phyloP scores from a whole-genome alignment of 768 basidiomycete genomes.

The Paxillus ammoniavirescens region DNA sequence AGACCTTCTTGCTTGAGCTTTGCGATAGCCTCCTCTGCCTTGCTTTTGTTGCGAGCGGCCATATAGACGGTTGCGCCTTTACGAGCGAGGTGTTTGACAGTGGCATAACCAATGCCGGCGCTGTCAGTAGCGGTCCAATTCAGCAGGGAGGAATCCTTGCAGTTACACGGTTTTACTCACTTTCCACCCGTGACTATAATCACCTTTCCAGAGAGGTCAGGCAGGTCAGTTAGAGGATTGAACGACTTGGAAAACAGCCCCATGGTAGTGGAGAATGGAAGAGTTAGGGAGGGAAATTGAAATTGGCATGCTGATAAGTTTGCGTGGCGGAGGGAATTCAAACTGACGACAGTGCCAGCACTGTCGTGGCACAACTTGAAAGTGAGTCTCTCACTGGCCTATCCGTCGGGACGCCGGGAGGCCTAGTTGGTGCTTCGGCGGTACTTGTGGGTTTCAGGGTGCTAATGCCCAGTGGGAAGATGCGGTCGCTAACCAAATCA shows the following conservation, averaged over 20 bases:
- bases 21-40: conserved; percentile 48
- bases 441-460: no score
- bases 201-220: conserved; percentile 50
- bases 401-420: no score
- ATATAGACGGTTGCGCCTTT: conserved; percentile 61
- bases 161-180: conserved; percentile 24
- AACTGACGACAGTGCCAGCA: no score
- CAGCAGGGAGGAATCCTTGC: not conserved
- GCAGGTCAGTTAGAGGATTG: conserved; percentile 36
- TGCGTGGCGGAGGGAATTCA: no score
- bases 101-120: conserved; percentile 50
- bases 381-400: no score
- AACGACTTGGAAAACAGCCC: conserved; percentile 26
- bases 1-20: conserved; percentile 44
- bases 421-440: no score
- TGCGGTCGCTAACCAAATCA: no score
- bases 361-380: no score
- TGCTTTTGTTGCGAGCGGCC: conserved; percentile 46
- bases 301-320: no score
- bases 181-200: conserved; percentile 58
- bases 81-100: conserved; percentile 49
- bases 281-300: no score
- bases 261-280: conserved; percentile 1
- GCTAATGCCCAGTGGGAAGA: no score
- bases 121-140: conserved; percentile 21